Evolutionary conservation across 495 filamentous ascomycete species (phyloP), one percentile per base, ranked within the genome.

Genomic region (Thozetella sp.): DNA sequence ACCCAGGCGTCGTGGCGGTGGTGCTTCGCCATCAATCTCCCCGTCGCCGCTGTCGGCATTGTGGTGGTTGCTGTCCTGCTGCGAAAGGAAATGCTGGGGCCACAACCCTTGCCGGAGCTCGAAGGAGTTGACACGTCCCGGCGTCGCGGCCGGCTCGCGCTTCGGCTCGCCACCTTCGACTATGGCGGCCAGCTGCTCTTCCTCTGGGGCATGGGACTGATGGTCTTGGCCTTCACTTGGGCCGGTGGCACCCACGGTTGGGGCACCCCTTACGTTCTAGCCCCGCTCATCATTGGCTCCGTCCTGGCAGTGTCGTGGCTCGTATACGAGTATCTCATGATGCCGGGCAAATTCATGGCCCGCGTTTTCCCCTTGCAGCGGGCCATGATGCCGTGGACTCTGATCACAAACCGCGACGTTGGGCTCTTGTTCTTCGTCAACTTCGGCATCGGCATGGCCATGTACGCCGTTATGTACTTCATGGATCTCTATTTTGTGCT

Each of bases 171-270:
- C 2, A 85, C 78, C 0, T 61, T 89, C 23, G 85, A 89, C 64
- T 74, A 77, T 51, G 73, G 77, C 22, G 85, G 85, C 0, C 81
- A 82, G 59, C 53, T 82, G 25, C 67, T 88, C 43, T 88, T 88
- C 69, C 72, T 89, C 12, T 81, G 79, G 68, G 85, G 85, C 15
- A 71, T 86, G 20, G 85, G 83, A 3, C 72, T 87, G 22, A 57
- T 88, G 10, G 78, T 87, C 51, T 71, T 89, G 12, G 86, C 75
- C 3, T 71, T 86, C 23, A 83, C 83, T 17, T 88, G 86, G 85
- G 85, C 70, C 11, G 85, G 86, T 10, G 78, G 78, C 2, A 76
- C 72, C 12, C 88, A 87, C 65, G 53, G 76, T 3, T 88, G 86
- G 86, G 61, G 54, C 20, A 61, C 59, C 26, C 67, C 75, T 9